Conservation (phyloP, 192 early-diverging fungal genomes). For the Gigaspora rosea region DNA sequence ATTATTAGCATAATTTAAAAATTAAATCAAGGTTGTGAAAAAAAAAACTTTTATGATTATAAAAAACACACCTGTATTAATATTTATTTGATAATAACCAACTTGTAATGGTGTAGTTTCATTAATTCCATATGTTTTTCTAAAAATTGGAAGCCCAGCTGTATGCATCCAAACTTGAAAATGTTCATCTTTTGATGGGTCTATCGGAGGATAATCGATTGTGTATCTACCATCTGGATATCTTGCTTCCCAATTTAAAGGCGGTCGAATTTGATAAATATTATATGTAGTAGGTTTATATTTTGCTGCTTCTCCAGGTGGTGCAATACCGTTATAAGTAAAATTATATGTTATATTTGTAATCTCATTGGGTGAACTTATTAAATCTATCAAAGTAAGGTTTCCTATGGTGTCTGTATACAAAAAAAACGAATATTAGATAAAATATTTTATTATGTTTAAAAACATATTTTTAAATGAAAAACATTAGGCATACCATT, state of each 20-base stretch:
- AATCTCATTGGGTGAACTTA: constrained; percentile 35
- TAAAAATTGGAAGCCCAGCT: constrained; percentile 91
- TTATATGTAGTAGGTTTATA: constrained; percentile 62
- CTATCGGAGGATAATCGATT: constrained; percentile 52
- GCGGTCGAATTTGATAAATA: constrained; percentile 66
- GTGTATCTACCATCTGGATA: constrained; percentile 59
- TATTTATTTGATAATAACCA: constrained; percentile 76
- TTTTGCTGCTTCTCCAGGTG: constrained; percentile 76
- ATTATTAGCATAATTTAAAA: not conserved
- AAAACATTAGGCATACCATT: constrained; percentile 62
- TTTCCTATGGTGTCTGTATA: constrained; percentile 59
- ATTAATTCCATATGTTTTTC: constrained; percentile 90
- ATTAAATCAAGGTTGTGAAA: not conserved
- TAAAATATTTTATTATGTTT: not conserved
- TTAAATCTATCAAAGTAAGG: constrained; percentile 58
- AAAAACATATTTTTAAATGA: not conserved
- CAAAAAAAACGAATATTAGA: not conserved
- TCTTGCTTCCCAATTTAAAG: constrained; percentile 78
- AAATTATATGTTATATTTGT: constrained; percentile 56
- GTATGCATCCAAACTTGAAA: constrained; percentile 99
- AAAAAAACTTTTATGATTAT: not conserved
- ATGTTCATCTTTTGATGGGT: constrained; percentile 71
- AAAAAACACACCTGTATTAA: constrained; percentile 67
- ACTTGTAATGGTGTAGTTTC: constrained; percentile 55
- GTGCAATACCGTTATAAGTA: constrained; percentile 77